A percentile compares a stretch with the other conserved stretches of the same genome.
phyloP scores from a whole-genome alignment of 2,329 filamentous ascomycete genomes.

The Fusarium irregulare region DNA sequence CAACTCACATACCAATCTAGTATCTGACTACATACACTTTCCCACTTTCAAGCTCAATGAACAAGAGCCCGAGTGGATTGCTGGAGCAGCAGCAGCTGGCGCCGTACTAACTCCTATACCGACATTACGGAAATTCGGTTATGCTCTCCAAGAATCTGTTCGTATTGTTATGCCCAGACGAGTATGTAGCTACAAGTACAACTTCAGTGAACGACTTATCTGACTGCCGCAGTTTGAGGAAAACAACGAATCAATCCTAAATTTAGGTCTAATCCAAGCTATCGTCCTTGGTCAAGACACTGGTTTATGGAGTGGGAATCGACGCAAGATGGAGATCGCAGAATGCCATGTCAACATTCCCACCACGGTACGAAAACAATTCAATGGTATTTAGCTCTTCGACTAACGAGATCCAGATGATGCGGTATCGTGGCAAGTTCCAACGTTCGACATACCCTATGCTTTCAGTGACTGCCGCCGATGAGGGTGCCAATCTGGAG shows the following conservation, averaged over 20 bases:
- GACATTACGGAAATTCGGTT: constrained; percentile 70
- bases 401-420: constrained; percentile 56
- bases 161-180: constrained; percentile 52
- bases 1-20: constrained; percentile 65
- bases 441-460: constrained; percentile 64
- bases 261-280: constrained; percentile 62
- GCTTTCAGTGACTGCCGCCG: constrained; percentile 63
- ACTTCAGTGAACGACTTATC: neutral
- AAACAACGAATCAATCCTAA: constrained; percentile 59
- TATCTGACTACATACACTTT: constrained; percentile 71
- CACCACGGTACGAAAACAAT: constrained; percentile 54
- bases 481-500: constrained; percentile 67
- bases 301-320: constrained; percentile 65
- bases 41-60: constrained; percentile 67
- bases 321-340: constrained; percentile 67
- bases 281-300: constrained; percentile 62
- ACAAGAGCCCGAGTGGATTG: constrained; percentile 69
- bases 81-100: constrained; percentile 69
- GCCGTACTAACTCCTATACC: constrained; percentile 68
- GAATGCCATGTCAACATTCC: constrained; percentile 62
- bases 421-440: constrained; percentile 68
- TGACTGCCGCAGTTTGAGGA: constrained; percentile 57
- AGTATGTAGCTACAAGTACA: constrained; percentile 38
- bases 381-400: neutral
- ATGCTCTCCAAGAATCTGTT: constrained; percentile 64